These are phyloP conservation scores for Tulasnella sp. DNA, from an alignment of 768 basidiomycete genomes.

Conservation along the genomic window DNA sequence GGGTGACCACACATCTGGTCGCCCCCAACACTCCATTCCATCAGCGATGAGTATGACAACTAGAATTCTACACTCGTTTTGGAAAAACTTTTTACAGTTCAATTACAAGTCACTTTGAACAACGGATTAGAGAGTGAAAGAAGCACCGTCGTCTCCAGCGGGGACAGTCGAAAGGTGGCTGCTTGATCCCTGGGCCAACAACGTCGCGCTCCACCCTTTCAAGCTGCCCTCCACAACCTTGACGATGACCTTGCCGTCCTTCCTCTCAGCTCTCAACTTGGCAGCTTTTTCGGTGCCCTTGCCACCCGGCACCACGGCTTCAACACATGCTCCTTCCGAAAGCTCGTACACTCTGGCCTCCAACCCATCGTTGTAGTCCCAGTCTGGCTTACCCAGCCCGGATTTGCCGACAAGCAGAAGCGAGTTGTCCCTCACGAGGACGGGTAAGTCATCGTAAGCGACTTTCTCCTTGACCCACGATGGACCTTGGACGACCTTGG, in stretches of 20 bases:
- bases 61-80: background rate
- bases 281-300: no score
- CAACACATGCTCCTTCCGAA: conserved; percentile 28
- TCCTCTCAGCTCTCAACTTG: conserved; percentile 38
- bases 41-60: no score
- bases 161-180: background rate
- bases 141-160: background rate
- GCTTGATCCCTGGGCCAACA: background rate
- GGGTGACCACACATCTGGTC: no score
- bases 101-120: no score
- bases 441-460: conserved; percentile 60
- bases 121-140: background rate
- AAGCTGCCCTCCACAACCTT: conserved; percentile 25
- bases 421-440: no score
- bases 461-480: conserved; percentile 59
- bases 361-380: no score
- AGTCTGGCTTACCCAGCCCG: no score
- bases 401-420: no score
- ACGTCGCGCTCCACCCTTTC: conserved; percentile 1
- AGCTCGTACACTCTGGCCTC: no score
- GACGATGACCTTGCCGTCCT: conserved; percentile 37
- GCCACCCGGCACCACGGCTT: no score
- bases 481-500: conserved; percentile 56
- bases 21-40: background rate
- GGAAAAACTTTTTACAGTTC: background rate